These are phyloP conservation scores for Priceomyces castillae DNA, from an alignment of 805 yeast species.

Conservation along the genomic window DNA sequence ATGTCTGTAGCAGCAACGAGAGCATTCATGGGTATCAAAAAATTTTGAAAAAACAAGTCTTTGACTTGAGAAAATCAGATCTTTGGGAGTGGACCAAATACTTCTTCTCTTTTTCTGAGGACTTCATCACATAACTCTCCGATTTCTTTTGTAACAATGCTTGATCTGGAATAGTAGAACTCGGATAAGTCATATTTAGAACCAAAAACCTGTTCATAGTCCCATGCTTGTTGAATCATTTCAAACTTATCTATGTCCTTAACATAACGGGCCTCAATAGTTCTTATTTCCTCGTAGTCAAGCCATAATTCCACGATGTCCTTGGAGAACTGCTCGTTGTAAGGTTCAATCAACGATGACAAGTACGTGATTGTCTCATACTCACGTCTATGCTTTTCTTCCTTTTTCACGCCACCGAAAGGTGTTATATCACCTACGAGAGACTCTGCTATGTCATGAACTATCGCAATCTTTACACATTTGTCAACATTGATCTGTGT, in stretches of 20 bases:
- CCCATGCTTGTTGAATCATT: conserved; percentile 75
- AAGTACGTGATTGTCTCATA: conserved; percentile 67
- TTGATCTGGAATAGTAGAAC: conserved; percentile 59
- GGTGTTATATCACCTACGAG: conserved; percentile 93
- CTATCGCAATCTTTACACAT: conserved; percentile 81
- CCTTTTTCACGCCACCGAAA: conserved; percentile 63
- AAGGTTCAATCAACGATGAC: conserved; percentile 57
- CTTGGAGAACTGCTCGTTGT: conserved; percentile 57
- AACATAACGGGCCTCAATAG: conserved; percentile 82
- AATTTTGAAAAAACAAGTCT: too few relatives aligned
- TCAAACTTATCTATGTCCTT: conserved; percentile 94
- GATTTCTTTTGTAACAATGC: conserved; percentile 71
- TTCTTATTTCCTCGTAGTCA: conserved; percentile 83
- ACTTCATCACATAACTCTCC: conserved; percentile 60
- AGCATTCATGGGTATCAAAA: too few relatives aligned
- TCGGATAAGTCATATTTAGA: conserved; percentile 60
- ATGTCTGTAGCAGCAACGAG: too few relatives aligned
- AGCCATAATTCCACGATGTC: conserved; percentile 75
- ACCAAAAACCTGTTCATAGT: conserved; percentile 70
- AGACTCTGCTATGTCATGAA: conserved; percentile 93
- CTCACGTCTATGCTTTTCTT: conserved; percentile 84
- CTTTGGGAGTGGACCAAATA: conserved; percentile 7
- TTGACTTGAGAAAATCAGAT: too few relatives aligned
- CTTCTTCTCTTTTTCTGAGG: conserved; percentile 20
- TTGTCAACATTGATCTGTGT: conserved; percentile 55